Evolutionary conservation across 2,329 filamentous ascomycete species (phyloP).

Genomic region (Zalaria obscura): DNA sequence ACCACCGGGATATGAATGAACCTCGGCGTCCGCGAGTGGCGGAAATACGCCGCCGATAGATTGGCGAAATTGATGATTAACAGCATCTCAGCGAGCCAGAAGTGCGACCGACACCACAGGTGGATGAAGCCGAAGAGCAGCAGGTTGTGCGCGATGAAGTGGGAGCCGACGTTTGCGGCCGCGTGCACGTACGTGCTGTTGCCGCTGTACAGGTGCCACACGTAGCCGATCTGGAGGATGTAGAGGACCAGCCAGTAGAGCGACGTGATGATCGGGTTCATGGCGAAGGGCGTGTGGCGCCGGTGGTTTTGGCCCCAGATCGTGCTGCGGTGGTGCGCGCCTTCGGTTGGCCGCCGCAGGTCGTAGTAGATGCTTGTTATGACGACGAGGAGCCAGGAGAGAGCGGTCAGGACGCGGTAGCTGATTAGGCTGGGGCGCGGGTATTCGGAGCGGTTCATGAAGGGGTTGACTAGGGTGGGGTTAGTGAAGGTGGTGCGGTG

Average conservation of each 20-base stretch:
- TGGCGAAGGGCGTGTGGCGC: slow-evolving; percentile 57
- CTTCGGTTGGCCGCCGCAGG: slow-evolving; percentile 49
- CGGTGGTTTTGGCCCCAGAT: slow-evolving; percentile 64
- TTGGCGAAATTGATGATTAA: slow-evolving; percentile 73
- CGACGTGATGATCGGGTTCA: slow-evolving; percentile 48
- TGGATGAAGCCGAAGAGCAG: slow-evolving; percentile 70
- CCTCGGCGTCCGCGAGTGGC: slow-evolving; percentile 43
- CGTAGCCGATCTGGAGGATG: slow-evolving; percentile 61
- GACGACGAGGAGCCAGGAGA: slow-evolving; percentile 63
- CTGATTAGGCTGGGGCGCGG: slow-evolving; percentile 45
- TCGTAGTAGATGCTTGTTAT: slow-evolving; percentile 63
- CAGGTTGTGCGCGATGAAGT: slow-evolving; percentile 79
- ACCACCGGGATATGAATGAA: slow-evolving; percentile 66
- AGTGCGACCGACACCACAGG: slow-evolving; percentile 65
- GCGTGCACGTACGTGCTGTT: slow-evolving; percentile 48
- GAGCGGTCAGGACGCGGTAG: slow-evolving; percentile 62
- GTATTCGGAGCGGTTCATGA: slow-evolving; percentile 55
- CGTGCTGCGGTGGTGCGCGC: slow-evolving; percentile 36
- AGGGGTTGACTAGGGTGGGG: slow-evolving; percentile 52
- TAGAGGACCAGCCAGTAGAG: slow-evolving; percentile 74
- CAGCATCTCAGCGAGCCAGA: slow-evolving; percentile 62
- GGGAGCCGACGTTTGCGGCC: slow-evolving; percentile 63
- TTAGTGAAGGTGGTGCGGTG: neutral
- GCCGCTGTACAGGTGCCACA: slow-evolving; percentile 60
- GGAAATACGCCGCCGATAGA: slow-evolving; percentile 65